phyloP scores from a whole-genome alignment of 306 rosid genomes.

The Vigna angularis region DNA sequence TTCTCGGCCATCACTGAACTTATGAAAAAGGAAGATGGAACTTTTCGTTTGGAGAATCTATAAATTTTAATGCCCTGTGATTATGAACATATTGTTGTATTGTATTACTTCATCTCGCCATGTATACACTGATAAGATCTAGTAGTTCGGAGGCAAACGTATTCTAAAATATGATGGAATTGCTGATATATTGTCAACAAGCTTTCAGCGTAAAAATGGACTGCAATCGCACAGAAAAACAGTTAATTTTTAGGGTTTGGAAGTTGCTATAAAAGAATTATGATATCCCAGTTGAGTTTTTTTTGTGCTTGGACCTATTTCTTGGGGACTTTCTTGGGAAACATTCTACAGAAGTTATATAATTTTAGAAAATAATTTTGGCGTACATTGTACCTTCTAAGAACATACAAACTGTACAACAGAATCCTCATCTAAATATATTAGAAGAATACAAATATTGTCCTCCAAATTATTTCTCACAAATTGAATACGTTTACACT shows the following conservation, averaged over 20 bases:
- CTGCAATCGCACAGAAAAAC: neutral
- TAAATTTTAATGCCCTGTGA: constrained; percentile 21
- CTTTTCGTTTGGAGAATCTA: constrained; percentile 38
- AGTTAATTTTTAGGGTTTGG: neutral
- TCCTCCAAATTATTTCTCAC: constrained; percentile 31
- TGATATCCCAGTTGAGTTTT: neutral
- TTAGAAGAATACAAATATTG: constrained; percentile 36
- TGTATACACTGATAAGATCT: neutral
- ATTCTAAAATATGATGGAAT: neutral
- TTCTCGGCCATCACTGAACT: neutral
- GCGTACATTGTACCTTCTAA: neutral
- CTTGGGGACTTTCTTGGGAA: too few relatives aligned
- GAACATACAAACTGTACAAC: constrained; percentile 5
- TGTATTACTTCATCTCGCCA: neutral
- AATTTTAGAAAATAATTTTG: neutral
- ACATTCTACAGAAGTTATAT: neutral
- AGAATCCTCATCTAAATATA: constrained; percentile 15
- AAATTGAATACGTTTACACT: neutral
- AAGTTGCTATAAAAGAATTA: neutral
- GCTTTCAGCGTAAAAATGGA: neutral
- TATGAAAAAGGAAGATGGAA: constrained; percentile 10
- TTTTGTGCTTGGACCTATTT: too few relatives aligned
- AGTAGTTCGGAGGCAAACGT: neutral
- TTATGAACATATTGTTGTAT: neutral
- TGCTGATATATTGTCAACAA: neutral